Evolutionary conservation across 345 rosid species (phyloP).

Genomic region (Aquilaria yunnanensis): DNA sequence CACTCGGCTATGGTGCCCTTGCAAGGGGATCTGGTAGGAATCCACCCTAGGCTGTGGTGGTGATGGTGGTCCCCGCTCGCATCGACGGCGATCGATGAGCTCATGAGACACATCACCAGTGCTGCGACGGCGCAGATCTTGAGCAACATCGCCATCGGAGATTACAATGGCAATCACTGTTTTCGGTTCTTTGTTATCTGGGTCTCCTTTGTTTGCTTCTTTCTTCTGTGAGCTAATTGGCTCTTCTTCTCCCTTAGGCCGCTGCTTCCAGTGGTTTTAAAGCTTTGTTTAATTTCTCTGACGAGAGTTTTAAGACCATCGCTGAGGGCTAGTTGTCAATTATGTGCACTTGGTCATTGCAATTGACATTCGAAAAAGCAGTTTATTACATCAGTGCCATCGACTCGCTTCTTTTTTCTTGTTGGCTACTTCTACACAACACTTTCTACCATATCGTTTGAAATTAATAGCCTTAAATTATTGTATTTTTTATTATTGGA

Average conservation of each 20-base stretch:
- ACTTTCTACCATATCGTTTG: neutral
- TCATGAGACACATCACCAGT: conserved; percentile 21
- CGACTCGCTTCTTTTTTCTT: too few species aligned
- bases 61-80: conserved; percentile 27
- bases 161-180: too few species aligned
- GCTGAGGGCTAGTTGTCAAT: conserved; percentile 11
- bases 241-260: neutral
- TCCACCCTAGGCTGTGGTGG: conserved; percentile 40
- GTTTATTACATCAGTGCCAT: conserved; percentile 31
- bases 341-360: conserved; percentile 3
- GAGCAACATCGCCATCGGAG: conserved; percentile 23
- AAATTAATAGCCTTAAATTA: neutral
- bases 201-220: neutral
- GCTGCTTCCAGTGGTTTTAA: neutral
- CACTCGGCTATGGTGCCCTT: conserved; percentile 51
- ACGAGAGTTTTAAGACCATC: conserved; percentile 7
- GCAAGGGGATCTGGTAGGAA: conserved; percentile 47
- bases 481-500: too few species aligned
- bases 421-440: conserved; percentile 12
- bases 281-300: conserved; percentile 1
- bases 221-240: neutral
- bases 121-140: conserved; percentile 28
- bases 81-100: conserved; percentile 21
- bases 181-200: neutral
- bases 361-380: conserved; percentile 11